Percentiles rank a stretch among this genome's conserved stretches.
Conservation (phyloP, 2,329 filamentous ascomycete species). For the Fusarium sacchari region DNA sequence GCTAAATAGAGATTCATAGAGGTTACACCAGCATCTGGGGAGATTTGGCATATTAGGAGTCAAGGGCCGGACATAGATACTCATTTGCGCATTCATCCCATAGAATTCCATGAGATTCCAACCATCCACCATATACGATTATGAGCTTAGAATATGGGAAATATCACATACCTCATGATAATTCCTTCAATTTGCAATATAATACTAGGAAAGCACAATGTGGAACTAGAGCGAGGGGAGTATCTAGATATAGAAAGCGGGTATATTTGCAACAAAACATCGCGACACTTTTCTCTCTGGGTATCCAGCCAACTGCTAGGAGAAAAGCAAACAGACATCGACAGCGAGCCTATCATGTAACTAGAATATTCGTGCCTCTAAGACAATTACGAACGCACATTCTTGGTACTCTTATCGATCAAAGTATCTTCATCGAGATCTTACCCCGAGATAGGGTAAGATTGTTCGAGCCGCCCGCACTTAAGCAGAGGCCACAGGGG, state of each 20-base stretch:
- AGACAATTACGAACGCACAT: background rate
- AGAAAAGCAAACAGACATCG: constrained; percentile 33
- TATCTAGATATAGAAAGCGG: constrained; percentile 30
- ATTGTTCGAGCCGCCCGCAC: background rate
- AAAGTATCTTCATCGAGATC: background rate
- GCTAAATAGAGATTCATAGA: constrained; percentile 49
- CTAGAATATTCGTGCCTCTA: background rate
- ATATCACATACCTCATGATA: background rate
- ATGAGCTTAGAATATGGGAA: background rate
- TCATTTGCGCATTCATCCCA: constrained; percentile 28
- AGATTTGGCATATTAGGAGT: background rate
- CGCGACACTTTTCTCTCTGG: constrained; percentile 41
- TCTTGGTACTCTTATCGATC: constrained; percentile 1
- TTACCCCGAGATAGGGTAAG: background rate
- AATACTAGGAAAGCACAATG: background rate
- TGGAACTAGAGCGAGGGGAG: background rate
- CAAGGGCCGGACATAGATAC: constrained; percentile 13
- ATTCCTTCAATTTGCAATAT: background rate
- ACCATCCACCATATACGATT: background rate
- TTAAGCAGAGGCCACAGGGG: constrained; percentile 40
- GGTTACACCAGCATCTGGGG: background rate
- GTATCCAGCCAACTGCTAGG: constrained; percentile 48
- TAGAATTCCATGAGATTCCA: background rate
- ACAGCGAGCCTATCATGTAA: constrained; percentile 6
- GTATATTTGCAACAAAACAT: constrained; percentile 46